Base-by-base conservation (phyloP, 2,329 filamentous ascomycete genomes). In the Pleoardoris graminearum region DNA sequence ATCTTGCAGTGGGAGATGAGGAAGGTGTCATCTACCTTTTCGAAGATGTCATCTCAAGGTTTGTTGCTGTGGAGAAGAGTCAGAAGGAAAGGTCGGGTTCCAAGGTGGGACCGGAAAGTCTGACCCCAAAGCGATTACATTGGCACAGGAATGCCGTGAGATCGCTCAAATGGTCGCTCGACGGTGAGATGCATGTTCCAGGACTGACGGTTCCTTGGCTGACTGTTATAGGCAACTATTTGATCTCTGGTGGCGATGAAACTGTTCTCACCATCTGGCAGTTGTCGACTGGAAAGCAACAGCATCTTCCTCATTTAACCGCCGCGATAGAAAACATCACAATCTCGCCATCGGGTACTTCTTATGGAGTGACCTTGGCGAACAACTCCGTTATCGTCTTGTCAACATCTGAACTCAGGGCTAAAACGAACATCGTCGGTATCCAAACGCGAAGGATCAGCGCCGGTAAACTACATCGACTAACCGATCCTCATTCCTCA, bases 191-290 rank as follows among this genome's bases (percentile, higher is more conserved):
- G 57, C 32, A 10, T 23, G 19, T 11, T 16, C 2, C 1, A n/a
- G 8, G 42, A 4, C 38, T n/a, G 45, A 30, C 23, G 37, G 7
- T n/a, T 17, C 41, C 10, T 7, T 25, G 14, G 19, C 44, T 59
- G 38, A 59, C 41, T 17, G 10, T 2, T 11, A 21, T 36, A 94
- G 90, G 90, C 45, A 91, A 96, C 69, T 99, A 99, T 72, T 76
- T 99, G 53, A 87, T 99, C 47, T 97, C 94, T 51, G 94, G 94
- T 67, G 94, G 94, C 27, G 85, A 86, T 19, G 94, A 99, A 75
- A 92, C 91, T 7, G 89, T 91, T 17, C 79, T 99, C 36, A 90
- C 96, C 7, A 78, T 97, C 27, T 97, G 92, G 92, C 94, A 99
- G 74, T 79, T 97, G 51, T 90, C 95, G 61, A 97, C 93, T 0